A percentile compares a stretch with the other conserved stretches of the same genome.
Evolutionary conservation across 805 yeast genomes (phyloP).

Genomic region (Crinitomyces ghanaensis): DNA sequence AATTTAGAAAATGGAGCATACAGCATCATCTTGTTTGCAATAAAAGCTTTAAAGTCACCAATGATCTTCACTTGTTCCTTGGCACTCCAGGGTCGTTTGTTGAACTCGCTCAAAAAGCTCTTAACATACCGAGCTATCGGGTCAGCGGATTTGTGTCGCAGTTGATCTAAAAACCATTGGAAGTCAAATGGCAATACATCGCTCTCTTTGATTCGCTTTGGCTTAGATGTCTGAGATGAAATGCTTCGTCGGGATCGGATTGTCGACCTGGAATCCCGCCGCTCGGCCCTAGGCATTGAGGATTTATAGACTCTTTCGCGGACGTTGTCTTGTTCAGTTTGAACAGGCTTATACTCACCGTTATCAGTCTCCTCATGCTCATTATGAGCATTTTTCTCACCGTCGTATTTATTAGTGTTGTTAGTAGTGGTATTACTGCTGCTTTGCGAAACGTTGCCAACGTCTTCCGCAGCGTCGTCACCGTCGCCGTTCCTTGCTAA

Average conservation of each 20-base stretch:
- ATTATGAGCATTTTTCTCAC: too few relatives aligned
- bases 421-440: background rate
- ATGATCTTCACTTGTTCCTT: conserved; percentile 71
- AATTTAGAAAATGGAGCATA: conserved; percentile 67
- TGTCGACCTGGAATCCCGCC: conserved; percentile 3
- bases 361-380: too few relatives aligned
- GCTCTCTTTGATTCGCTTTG: conserved; percentile 6
- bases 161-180: conserved; percentile 60
- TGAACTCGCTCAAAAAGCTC: conserved; percentile 72
- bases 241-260: background rate
- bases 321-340: too few relatives aligned
- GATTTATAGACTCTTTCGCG: too few relatives aligned
- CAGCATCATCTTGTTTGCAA: conserved; percentile 37
- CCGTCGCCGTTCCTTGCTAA: too few relatives aligned
- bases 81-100: conserved; percentile 55
- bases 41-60: conserved; percentile 63
- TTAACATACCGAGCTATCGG: conserved; percentile 79
- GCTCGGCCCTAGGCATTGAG: too few relatives aligned
- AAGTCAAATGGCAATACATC: conserved; percentile 52
- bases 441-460: too few relatives aligned
- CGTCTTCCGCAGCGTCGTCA: too few relatives aligned
- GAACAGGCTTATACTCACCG: too few relatives aligned
- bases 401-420: background rate
- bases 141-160: conserved; percentile 68
- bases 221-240: background rate